Percentiles rank a stretch among this genome's conserved stretches.
These are phyloP conservation scores for Penicillium riverlandense DNA, from an alignment of 495 filamentous ascomycete genomes.

Conservation along the genomic window DNA sequence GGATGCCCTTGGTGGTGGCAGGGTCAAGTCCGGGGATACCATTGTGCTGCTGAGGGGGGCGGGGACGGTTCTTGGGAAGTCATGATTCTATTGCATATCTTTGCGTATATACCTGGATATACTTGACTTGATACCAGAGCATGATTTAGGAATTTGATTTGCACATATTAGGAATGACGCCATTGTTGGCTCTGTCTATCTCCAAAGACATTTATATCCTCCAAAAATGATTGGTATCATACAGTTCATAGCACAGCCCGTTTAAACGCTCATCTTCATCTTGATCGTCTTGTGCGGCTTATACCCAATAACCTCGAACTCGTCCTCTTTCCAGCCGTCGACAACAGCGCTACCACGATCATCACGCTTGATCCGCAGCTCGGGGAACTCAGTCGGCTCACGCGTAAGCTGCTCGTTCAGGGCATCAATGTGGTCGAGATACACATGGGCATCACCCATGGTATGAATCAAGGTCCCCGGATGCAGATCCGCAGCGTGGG, in stretches of 20 bases:
- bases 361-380: conserved; percentile 59
- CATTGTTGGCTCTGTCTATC: too few relatives aligned
- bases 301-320: conserved; percentile 85
- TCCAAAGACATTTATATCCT: not conserved
- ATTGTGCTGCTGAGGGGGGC: conserved; percentile 84
- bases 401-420: conserved; percentile 70
- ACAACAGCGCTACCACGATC: conserved; percentile 50
- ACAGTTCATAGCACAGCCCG: conserved; percentile 6
- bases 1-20: conserved; percentile 63
- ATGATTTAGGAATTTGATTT: not conserved
- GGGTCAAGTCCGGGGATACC: conserved; percentile 71
- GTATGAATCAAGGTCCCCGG: conserved; percentile 82
- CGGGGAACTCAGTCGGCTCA: conserved; percentile 77
- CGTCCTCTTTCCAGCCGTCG: conserved; percentile 82
- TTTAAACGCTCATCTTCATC: conserved; percentile 96
- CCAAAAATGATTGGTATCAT: conserved; percentile 9
- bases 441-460: conserved; percentile 96
- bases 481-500: conserved; percentile 72
- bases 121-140: not conserved
- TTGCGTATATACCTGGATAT: conserved; percentile 1
- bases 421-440: conserved; percentile 87
- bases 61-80: conserved; percentile 47
- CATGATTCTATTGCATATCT: conserved; percentile 5
- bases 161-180: too few relatives aligned
- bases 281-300: conserved; percentile 81